A percentile compares a stretch with the other conserved stretches of the same genome.
Conservation (phyloP, 306 rosid species). For the Glycine latifolia region DNA sequence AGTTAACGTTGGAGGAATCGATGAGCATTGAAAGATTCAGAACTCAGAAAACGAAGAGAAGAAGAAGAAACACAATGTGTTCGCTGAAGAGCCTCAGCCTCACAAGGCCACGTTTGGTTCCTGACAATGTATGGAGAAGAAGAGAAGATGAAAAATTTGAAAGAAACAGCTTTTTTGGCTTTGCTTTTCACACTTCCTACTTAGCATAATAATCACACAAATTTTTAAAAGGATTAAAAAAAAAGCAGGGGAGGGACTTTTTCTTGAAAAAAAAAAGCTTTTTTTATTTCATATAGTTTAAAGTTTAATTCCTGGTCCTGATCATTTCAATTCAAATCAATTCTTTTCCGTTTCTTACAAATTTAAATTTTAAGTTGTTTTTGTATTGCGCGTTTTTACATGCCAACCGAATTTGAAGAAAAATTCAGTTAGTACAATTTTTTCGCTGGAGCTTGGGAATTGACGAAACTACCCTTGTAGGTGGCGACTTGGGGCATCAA, state of each 20-base stretch:
- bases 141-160: conserved; percentile 18
- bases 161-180: conserved; percentile 64
- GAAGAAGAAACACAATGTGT: conserved; percentile 5
- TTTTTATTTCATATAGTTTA: background rate
- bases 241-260: background rate
- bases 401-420: conserved; percentile 63
- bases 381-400: conserved; percentile 56
- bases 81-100: conserved; percentile 39
- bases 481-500: background rate
- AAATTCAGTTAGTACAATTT: conserved; percentile 40
- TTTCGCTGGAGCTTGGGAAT: conserved; percentile 9
- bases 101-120: conserved; percentile 54
- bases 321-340: conserved; percentile 24
- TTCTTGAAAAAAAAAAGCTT: background rate
- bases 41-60: conserved; percentile 29
- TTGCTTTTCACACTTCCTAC: conserved; percentile 35
- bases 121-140: conserved; percentile 45
- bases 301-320: background rate
- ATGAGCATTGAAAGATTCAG: conserved; percentile 40
- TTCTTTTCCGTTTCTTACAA: conserved; percentile 25
- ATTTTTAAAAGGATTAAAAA: conserved; percentile 3
- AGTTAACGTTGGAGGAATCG: conserved; percentile 17
- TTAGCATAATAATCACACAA: conserved; percentile 24
- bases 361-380: conserved; percentile 4
- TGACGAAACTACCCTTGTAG: conserved; percentile 51